Percentiles rank a stretch among this genome's conserved stretches.
phyloP scores from a whole-genome alignment of 768 basidiomycete species.

The Hortiboletus campestris region DNA sequence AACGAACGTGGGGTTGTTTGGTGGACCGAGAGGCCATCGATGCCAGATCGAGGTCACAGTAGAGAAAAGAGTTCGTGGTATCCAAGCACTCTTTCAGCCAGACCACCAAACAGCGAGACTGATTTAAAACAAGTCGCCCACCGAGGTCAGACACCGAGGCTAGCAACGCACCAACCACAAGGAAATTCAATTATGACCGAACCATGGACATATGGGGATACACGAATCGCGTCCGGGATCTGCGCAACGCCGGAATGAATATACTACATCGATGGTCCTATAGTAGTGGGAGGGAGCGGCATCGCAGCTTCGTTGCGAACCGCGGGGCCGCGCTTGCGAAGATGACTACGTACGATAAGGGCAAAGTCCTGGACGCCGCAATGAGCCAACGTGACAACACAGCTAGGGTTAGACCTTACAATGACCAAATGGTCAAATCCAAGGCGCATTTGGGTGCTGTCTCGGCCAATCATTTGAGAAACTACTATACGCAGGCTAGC shows the following conservation, averaged over 20 bases:
- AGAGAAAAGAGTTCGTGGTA: not conserved
- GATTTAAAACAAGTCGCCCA: slow-evolving; percentile 10
- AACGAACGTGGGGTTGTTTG: slow-evolving; percentile 30
- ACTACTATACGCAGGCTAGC: slow-evolving; percentile 18
- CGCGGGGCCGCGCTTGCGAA: not conserved
- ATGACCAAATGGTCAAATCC: slow-evolving; percentile 22
- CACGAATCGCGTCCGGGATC: slow-evolving; percentile 5
- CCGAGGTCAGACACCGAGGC: not conserved
- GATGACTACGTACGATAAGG: slow-evolving; percentile 13
- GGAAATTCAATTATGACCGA: slow-evolving; percentile 12
- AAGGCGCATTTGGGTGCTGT: slow-evolving; percentile 7
- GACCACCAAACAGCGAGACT: not conserved
- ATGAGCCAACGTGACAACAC: slow-evolving; percentile 1
- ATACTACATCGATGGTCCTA: not conserved
- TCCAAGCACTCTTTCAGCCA: not conserved
- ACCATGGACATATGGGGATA: slow-evolving; percentile 13
- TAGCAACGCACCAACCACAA: slow-evolving; percentile 1
- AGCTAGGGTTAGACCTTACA: slow-evolving; percentile 7
- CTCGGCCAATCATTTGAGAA: slow-evolving; percentile 20
- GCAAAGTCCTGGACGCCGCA: slow-evolving; percentile 22
- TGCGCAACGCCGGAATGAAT: not conserved
- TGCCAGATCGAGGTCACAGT: slow-evolving; percentile 16
- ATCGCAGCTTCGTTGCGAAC: not conserved
- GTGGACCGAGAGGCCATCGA: slow-evolving; percentile 21
- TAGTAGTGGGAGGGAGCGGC: not conserved